Conservation (phyloP, 2,329 filamentous ascomycete species). For the Periconia digitata region DNA sequence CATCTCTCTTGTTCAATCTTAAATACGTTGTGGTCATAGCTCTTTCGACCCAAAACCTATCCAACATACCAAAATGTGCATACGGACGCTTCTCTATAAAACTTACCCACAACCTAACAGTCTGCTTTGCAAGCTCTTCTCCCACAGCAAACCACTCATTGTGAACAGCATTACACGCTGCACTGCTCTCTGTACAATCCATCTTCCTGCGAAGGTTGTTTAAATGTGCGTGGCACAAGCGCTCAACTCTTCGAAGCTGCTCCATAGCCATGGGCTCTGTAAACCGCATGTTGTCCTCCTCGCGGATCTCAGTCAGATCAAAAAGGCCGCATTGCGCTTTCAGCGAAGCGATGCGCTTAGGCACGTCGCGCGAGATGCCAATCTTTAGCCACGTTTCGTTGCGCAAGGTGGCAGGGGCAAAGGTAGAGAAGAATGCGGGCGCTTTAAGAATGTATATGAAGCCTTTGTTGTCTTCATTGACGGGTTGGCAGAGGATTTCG, state of each 20-base stretch:
- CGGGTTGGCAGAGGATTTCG: background rate
- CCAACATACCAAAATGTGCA: background rate
- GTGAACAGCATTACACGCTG: background rate
- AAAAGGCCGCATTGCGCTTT: conserved; percentile 1
- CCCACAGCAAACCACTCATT: conserved; percentile 6
- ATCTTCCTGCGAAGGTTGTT: conserved; percentile 1
- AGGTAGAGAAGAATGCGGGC: conserved; percentile 2
- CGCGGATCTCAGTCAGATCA: background rate
- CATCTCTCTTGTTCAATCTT: background rate
- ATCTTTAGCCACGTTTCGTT: conserved; percentile 4
- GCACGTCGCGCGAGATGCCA: background rate
- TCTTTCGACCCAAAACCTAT: background rate
- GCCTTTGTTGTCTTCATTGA: background rate
- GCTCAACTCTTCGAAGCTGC: background rate
- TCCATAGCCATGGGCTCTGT: background rate
- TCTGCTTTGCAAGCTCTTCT: background rate
- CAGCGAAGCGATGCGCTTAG: background rate
- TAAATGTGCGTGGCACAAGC: conserved; percentile 3
- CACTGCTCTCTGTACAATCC: background rate
- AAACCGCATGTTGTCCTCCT: background rate
- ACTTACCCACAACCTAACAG: conserved; percentile 1
- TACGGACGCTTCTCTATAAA: conserved; percentile 4
- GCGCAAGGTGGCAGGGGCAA: background rate
- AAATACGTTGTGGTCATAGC: background rate
- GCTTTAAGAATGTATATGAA: conserved; percentile 2